Percentiles rank a stretch among this genome's conserved stretches.
These are phyloP conservation scores for Choanephora cucurbitarum DNA, from an alignment of 371 early-diverging fungal species.

Conservation along the genomic window DNA sequence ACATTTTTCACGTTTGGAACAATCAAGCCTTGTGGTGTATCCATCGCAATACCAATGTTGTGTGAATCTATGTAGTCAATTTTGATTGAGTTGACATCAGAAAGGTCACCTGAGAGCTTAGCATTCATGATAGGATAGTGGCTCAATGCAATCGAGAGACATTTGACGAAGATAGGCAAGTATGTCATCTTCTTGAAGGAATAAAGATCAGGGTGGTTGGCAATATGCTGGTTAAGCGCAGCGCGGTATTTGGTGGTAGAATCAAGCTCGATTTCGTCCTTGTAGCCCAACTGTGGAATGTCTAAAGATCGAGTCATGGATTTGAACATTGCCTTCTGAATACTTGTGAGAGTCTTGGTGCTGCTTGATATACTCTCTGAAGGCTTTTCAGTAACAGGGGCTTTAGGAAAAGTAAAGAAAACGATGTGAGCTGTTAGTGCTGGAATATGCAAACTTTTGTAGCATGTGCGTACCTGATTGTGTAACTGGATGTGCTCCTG, in stretches of 20 bases:
- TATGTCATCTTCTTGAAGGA: slow-evolving; percentile 81
- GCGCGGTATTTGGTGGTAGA: slow-evolving; percentile 65
- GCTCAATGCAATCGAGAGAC: slow-evolving; percentile 80
- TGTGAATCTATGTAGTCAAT: slow-evolving; percentile 78
- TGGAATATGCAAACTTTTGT: slow-evolving; percentile 33
- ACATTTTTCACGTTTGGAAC: slow-evolving; percentile 96
- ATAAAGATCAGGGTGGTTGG: slow-evolving; percentile 39
- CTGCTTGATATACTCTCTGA: slow-evolving; percentile 3
- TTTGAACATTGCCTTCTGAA: slow-evolving; percentile 97
- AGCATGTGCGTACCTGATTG: slow-evolving; percentile 11
- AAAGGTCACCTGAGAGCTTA: slow-evolving; percentile 50
- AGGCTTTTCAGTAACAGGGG: background rate
- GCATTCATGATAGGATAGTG: slow-evolving; percentile 93
- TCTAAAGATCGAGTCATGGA: slow-evolving; percentile 89
- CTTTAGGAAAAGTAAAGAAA: background rate
- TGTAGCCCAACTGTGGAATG: slow-evolving; percentile 95
- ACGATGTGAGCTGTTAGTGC: too few species aligned
- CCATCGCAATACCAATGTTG: slow-evolving; percentile 97
- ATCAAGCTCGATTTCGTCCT: slow-evolving; percentile 87
- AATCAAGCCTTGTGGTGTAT: slow-evolving; percentile 90
- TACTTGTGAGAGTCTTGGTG: slow-evolving; percentile 64
- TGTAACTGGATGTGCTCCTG: background rate
- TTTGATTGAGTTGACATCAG: slow-evolving; percentile 52
- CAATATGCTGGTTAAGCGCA: slow-evolving; percentile 66
- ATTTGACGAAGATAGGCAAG: slow-evolving; percentile 96